These are phyloP conservation scores for Coemansia sp. DNA, from an alignment of 192 early-diverging fungal genomes.

Conservation along the genomic window DNA sequence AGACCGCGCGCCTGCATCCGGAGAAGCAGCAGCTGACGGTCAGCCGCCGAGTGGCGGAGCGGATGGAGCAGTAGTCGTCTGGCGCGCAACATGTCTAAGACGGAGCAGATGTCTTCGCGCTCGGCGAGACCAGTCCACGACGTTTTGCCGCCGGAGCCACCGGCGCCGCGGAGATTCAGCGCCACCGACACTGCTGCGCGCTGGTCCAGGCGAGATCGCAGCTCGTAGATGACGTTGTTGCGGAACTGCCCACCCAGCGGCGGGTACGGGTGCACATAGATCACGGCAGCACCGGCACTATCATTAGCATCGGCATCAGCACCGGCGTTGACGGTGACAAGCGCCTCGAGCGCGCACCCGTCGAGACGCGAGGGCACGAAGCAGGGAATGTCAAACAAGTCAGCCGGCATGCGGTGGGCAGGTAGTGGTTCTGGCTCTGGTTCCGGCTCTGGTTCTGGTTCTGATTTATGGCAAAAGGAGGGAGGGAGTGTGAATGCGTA, in stretches of 20 bases:
- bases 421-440: neutral
- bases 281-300: constrained; percentile 16
- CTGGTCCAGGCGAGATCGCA: constrained; percentile 17
- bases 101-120: constrained; percentile 48
- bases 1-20: constrained; percentile 50
- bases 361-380: constrained; percentile 53
- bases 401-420: constrained; percentile 22
- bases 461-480: too few relatives aligned
- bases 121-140: constrained; percentile 53
- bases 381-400: constrained; percentile 40
- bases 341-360: constrained; percentile 48
- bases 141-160: constrained; percentile 51
- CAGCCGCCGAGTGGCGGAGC: constrained; percentile 21
- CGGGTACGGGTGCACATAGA: constrained; percentile 50
- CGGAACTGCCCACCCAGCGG: constrained; percentile 51
- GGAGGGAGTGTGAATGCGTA: too few relatives aligned
- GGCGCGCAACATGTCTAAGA: constrained; percentile 35
- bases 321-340: constrained; percentile 15
- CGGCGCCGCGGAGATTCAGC: constrained; percentile 54
- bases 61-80: constrained; percentile 39
- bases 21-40: constrained; percentile 21
- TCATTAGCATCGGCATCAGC: neutral
- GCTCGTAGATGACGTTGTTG: constrained; percentile 52
- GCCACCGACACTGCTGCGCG: constrained; percentile 33
- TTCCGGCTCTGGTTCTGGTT: too few relatives aligned